Percentiles rank a stretch among this genome's conserved stretches.
Evolutionary conservation across 2,329 filamentous ascomycete genomes (phyloP).

Genomic region (Madurella fahalii): DNA sequence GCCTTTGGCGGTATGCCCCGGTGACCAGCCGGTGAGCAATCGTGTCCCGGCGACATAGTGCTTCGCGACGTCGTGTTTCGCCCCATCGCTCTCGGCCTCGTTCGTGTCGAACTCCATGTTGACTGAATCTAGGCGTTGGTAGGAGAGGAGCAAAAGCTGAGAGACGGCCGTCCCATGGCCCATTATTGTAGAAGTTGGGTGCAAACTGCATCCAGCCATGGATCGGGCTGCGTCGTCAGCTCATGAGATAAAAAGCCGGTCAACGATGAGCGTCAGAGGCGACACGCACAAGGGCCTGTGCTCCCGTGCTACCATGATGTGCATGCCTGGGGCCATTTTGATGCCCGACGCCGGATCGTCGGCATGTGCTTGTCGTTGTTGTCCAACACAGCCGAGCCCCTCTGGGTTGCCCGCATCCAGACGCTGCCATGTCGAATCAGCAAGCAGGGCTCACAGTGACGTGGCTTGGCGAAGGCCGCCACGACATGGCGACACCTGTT

Average conservation of each 20-base stretch:
- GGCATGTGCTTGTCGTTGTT: background rate
- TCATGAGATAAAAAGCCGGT: no score
- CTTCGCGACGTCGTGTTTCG: background rate
- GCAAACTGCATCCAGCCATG: no score
- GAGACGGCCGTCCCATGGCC: background rate
- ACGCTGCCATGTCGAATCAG: background rate
- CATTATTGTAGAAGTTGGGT: no score
- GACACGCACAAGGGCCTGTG: background rate
- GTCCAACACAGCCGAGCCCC: background rate
- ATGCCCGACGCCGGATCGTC: background rate
- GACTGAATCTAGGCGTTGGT: background rate
- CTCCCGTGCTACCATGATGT: background rate
- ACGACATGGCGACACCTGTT: background rate
- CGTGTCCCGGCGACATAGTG: no score
- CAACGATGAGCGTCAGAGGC: no score
- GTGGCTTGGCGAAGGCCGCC: background rate
- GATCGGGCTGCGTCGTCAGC: no score
- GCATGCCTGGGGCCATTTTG: background rate
- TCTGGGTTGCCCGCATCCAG: background rate
- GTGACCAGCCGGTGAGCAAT: background rate
- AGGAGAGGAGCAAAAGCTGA: background rate
- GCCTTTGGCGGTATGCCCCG: background rate
- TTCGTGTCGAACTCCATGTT: background rate
- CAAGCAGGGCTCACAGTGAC: background rate
- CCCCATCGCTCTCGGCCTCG: background rate